A percentile compares a stretch with the other conserved stretches of the same genome.
These are phyloP conservation scores for Suillus plorans DNA, from an alignment of 768 basidiomycete genomes.

Conservation along the genomic window DNA sequence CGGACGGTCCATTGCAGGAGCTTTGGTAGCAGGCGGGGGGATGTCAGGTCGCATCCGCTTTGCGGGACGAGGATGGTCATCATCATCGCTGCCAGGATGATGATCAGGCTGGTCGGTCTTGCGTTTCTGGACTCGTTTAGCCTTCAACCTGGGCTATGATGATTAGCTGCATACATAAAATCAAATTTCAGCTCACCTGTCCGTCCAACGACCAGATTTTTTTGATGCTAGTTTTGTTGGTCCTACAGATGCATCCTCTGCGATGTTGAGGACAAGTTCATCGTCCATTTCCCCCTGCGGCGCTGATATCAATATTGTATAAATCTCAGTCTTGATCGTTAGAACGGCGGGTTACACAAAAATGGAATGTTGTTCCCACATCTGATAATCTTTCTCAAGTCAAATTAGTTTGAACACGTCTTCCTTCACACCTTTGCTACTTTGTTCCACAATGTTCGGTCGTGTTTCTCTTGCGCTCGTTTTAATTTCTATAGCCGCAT, in stretches of 20 bases:
- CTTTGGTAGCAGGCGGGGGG: conserved; percentile 12
- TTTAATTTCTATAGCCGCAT: conserved; percentile 60
- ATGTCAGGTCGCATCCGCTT: conserved; percentile 47
- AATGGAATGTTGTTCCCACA: conserved; percentile 28
- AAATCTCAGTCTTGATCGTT: background rate
- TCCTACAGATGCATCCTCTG: conserved; percentile 34
- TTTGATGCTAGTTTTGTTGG: conserved; percentile 33
- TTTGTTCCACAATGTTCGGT: conserved; percentile 46
- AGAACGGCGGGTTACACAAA: background rate
- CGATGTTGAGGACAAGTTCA: conserved; percentile 74
- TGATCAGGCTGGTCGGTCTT: conserved; percentile 29
- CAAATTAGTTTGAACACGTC: conserved; percentile 20
- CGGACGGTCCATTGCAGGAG: conserved; percentile 15
- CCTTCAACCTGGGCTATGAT: conserved; percentile 56
- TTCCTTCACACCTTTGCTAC: conserved; percentile 18
- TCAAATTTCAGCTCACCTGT: conserved; percentile 51
- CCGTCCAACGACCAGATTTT: conserved; percentile 75
- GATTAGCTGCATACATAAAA: conserved; percentile 3
- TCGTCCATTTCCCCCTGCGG: conserved; percentile 55
- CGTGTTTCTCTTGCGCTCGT: conserved; percentile 62
- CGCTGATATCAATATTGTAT: background rate
- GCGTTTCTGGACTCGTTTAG: conserved; percentile 67
- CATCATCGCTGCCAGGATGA: conserved; percentile 17
- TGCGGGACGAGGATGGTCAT: conserved; percentile 35
- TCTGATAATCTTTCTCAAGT: conserved; percentile 3